Evolutionary conservation across 2,329 filamentous ascomycete genomes (phyloP).

Genomic region (Aspergillus ibericus): DNA sequence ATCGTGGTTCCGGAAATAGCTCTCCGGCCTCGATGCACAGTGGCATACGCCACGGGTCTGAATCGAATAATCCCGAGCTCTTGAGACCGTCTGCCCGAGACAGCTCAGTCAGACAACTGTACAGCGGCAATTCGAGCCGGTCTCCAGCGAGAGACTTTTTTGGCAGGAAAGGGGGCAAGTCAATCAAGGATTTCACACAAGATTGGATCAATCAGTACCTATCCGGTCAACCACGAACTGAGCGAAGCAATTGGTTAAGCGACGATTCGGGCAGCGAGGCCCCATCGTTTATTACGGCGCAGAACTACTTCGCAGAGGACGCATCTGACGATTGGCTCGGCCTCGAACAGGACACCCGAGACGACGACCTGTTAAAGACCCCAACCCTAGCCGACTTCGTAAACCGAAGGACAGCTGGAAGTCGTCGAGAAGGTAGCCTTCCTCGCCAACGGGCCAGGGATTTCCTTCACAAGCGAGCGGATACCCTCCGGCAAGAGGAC

Average conservation of each 20-base stretch:
- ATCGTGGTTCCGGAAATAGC: slow-evolving; percentile 32
- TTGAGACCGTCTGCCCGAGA: slow-evolving; percentile 31
- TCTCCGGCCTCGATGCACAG: slow-evolving; percentile 36
- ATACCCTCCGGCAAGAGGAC: slow-evolving; percentile 46
- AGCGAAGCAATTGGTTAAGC: slow-evolving; percentile 79
- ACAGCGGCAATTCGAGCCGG: slow-evolving; percentile 28
- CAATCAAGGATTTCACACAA: slow-evolving; percentile 65
- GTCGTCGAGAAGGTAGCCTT: slow-evolving; percentile 18
- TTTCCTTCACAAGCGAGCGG: slow-evolving; percentile 38
- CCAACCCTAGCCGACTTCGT: slow-evolving; percentile 41
- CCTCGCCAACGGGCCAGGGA: slow-evolving; percentile 34
- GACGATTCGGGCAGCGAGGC: slow-evolving; percentile 74
- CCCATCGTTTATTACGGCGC: slow-evolving; percentile 58
- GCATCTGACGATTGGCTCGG: slow-evolving; percentile 46
- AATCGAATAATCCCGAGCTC: slow-evolving; percentile 28
- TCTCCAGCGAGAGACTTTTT: slow-evolving; percentile 26
- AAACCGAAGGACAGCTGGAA: slow-evolving; percentile 22
- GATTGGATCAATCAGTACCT: slow-evolving; percentile 86
- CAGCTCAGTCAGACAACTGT: slow-evolving; percentile 21
- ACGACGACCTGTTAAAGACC: slow-evolving; percentile 42
- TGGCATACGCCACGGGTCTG: slow-evolving; percentile 23
- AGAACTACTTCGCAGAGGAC: slow-evolving; percentile 44
- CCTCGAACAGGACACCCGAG: slow-evolving; percentile 39
- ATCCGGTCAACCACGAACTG: slow-evolving; percentile 66
- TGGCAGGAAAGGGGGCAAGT: slow-evolving; percentile 31